phyloP scores from a whole-genome alignment of 805 yeast genomes.

The Nakazawaea pomicola region DNA sequence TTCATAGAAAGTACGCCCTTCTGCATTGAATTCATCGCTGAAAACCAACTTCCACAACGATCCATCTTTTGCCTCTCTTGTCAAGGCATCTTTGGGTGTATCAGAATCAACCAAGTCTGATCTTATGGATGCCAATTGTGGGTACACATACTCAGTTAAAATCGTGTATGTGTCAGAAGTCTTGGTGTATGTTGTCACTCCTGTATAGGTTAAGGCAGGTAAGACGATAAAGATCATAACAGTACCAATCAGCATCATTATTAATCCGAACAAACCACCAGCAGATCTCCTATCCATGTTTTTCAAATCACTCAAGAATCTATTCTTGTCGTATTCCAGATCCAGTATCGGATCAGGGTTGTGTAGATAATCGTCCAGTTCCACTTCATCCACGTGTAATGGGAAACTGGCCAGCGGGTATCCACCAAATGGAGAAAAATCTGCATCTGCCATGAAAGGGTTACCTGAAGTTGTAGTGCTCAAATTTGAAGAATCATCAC shows the following conservation, averaged over 20 bases:
- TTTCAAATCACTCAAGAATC: constrained; percentile 61
- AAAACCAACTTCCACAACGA: constrained; percentile 36
- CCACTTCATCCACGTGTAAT: constrained; percentile 79
- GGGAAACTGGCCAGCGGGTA: constrained; percentile 31
- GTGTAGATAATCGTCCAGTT: constrained; percentile 90
- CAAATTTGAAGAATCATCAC: background rate
- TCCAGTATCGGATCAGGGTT: constrained; percentile 95
- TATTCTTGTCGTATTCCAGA: constrained; percentile 73
- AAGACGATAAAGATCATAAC: constrained; percentile 64
- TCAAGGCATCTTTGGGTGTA: constrained; percentile 44
- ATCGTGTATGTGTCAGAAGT: constrained; percentile 27
- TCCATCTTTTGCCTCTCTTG: constrained; percentile 32
- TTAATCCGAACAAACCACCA: constrained; percentile 58
- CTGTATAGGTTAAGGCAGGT: constrained; percentile 84
- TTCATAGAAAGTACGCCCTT: constrained; percentile 42
- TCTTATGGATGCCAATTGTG: constrained; percentile 47
- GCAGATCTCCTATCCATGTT: constrained; percentile 59
- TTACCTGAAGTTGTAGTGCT: constrained; percentile 15
- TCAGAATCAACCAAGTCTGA: constrained; percentile 55
- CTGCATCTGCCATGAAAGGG: constrained; percentile 50
- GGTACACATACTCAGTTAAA: constrained; percentile 46
- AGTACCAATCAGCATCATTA: constrained; percentile 55
- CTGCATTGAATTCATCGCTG: constrained; percentile 43
- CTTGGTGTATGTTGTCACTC: constrained; percentile 37
- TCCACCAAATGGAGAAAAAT: constrained; percentile 94